These are phyloP conservation scores for Saprolegnia parasitica DNA, from an alignment of 352 stramenopile species.

Conservation along the genomic window DNA sequence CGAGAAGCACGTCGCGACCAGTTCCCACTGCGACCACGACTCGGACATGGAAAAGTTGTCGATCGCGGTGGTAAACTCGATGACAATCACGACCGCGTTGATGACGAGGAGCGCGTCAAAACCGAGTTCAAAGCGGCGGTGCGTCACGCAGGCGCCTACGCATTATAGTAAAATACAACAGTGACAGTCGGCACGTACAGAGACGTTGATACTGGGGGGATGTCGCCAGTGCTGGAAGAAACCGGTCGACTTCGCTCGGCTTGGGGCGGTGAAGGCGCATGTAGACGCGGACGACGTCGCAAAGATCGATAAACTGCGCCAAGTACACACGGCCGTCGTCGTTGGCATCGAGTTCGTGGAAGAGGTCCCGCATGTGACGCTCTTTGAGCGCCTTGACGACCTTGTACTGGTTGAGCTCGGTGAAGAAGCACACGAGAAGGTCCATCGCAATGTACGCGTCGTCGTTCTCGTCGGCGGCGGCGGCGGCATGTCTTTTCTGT, in stretches of 20 bases:
- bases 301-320: slow-evolving; percentile 24
- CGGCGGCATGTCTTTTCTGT: slow-evolving; percentile 18
- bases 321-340: slow-evolving; percentile 28
- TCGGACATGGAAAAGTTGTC: neutral
- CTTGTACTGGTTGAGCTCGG: slow-evolving; percentile 32
- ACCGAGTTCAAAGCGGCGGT: slow-evolving; percentile 26
- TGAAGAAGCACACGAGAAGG: slow-evolving; percentile 45
- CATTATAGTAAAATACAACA: slow-evolving; percentile 43
- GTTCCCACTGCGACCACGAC: slow-evolving; percentile 38
- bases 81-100: slow-evolving; percentile 39
- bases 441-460: slow-evolving; percentile 32
- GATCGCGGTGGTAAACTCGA: slow-evolving; percentile 41
- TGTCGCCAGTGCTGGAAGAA: neutral
- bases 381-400: slow-evolving; percentile 16
- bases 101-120: slow-evolving; percentile 32
- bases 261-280: neutral
- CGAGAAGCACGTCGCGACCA: slow-evolving; percentile 66
- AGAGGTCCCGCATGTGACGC: slow-evolving; percentile 30
- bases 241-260: slow-evolving; percentile 1
- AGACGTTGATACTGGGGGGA: neutral
- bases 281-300: slow-evolving; percentile 20
- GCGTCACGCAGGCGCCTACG: slow-evolving; percentile 36
- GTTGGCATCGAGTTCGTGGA: slow-evolving; percentile 32
- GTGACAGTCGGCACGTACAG: slow-evolving; percentile 36
- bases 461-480: slow-evolving; percentile 46